Evolutionary conservation across 768 basidiomycete species (phyloP).

Genomic region (Gyrodon lividus): DNA sequence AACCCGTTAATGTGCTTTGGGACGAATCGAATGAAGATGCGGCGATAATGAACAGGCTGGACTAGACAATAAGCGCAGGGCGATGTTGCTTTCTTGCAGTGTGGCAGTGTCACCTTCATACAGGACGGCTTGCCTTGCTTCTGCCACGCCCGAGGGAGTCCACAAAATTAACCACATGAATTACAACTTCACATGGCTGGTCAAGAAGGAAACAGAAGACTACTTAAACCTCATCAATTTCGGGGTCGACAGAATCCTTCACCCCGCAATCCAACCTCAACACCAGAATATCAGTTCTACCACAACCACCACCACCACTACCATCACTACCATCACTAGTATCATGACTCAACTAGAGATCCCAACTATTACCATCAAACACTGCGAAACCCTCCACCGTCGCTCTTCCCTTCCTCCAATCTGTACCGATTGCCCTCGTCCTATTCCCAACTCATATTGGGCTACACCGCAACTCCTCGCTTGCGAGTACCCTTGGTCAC

Average conservation of each 20-base stretch:
- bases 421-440: conserved; percentile 38
- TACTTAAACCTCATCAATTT: conserved; percentile 8
- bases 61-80: background rate
- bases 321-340: background rate
- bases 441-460: conserved; percentile 87
- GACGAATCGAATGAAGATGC: conserved; percentile 15
- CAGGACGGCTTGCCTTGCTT: conserved; percentile 4
- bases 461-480: conserved; percentile 70
- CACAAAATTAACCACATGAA: background rate
- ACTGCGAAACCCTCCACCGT: conserved; percentile 11
- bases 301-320: background rate
- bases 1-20: background rate
- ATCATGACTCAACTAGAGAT: conserved; percentile 8
- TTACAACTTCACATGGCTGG: conserved; percentile 5
- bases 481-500: conserved; percentile 81
- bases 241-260: background rate
- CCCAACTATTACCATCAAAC: conserved; percentile 12
- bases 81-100: background rate
- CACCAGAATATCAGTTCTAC: background rate
- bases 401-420: conserved; percentile 20
- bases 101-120: conserved; percentile 13
- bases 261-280: conserved; percentile 8
- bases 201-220: background rate
- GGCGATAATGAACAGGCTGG: conserved; percentile 13
- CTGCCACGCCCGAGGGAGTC: background rate